These are phyloP conservation scores for Brassica nigra DNA, from an alignment of 345 rosid species.

Conservation along the genomic window DNA sequence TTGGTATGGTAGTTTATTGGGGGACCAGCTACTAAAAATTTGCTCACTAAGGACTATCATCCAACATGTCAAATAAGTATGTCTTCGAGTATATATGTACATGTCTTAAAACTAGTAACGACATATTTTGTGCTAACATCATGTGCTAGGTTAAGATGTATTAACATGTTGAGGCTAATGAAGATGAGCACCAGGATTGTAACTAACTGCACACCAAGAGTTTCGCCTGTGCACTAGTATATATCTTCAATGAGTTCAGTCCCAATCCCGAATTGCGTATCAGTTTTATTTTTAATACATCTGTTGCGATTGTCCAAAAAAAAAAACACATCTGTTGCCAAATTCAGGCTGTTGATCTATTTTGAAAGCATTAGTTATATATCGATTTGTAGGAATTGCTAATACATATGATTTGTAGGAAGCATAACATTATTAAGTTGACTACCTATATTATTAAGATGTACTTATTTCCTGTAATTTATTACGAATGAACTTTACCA, in stretches of 20 bases:
- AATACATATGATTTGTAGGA: neutral
- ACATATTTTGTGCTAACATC: neutral
- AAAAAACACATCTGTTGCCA: neutral
- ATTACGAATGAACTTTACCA: neutral
- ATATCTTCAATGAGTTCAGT: neutral
- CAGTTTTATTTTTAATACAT: neutral
- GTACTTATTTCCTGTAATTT: neutral
- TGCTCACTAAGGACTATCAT: neutral
- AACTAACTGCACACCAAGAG: neutral
- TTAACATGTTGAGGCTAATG: neutral
- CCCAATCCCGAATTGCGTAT: neutral
- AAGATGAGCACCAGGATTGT: neutral
- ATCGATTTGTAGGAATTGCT: neutral
- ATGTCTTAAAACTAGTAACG: neutral
- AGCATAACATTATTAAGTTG: neutral
- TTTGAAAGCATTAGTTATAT: neutral
- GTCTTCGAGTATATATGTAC: neutral
- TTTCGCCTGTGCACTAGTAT: neutral
- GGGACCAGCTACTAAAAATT: neutral
- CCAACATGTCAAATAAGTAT: neutral
- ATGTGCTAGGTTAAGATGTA: neutral
- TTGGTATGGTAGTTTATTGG: neutral
- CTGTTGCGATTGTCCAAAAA: neutral
- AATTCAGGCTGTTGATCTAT: neutral
- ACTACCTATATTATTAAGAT: neutral